Evolutionary conservation across 257 asterid genomes (phyloP).

Genomic region (Solanum raphanifolium): DNA sequence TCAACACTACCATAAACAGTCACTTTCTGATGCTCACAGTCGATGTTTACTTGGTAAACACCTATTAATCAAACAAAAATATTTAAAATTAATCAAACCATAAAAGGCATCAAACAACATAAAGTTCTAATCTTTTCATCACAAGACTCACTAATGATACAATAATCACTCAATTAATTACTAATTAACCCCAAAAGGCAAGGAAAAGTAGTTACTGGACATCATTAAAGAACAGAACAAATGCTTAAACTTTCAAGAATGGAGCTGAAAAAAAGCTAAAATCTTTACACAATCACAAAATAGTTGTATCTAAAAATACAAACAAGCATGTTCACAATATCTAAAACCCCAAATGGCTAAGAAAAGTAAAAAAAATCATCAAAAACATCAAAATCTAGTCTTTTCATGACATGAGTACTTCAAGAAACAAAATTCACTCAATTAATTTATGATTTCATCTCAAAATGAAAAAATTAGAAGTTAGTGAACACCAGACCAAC

Average conservation of each 20-base stretch:
- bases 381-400: not conserved
- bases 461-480: not conserved
- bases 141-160: not conserved
- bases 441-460: too few species aligned
- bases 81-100: not conserved
- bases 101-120: not conserved
- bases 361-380: too few species aligned
- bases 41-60: slow-evolving; percentile 57
- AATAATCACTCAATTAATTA: not conserved
- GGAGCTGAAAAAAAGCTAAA: not conserved
- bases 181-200: too few species aligned
- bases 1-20: slow-evolving; percentile 50
- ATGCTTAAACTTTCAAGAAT: not conserved
- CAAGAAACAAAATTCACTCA: not conserved
- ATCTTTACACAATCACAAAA: not conserved
- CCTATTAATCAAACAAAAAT: slow-evolving; percentile 22
- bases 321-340: too few species aligned
- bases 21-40: slow-evolving; percentile 54
- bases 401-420: not conserved
- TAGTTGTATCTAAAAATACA: too few species aligned
- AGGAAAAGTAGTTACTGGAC: not conserved
- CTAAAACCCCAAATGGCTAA: too few species aligned
- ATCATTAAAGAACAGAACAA: not conserved
- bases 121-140: too few species aligned
- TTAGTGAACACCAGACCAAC: not conserved